These are phyloP conservation scores for Balamuthia mandrillaris DNA, from an alignment of 208 protist genomes.

Conservation along the genomic window DNA sequence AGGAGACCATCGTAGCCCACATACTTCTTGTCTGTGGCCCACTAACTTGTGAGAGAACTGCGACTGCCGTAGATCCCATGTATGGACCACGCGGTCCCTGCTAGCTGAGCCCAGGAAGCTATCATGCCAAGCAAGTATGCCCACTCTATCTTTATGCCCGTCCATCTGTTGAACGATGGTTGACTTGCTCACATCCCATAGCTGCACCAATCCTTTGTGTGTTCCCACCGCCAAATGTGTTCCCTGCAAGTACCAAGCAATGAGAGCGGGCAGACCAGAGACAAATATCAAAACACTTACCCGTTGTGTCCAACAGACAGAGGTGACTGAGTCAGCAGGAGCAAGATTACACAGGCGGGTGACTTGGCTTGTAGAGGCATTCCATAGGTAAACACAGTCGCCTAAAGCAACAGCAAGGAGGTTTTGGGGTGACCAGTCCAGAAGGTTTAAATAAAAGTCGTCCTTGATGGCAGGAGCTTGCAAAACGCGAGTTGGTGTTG, in stretches of 20 bases:
- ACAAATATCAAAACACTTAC: not conserved
- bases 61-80: constrained; percentile 74
- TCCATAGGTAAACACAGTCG: constrained; percentile 72
- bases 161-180: constrained; percentile 78
- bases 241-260: not conserved
- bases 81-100: constrained; percentile 86
- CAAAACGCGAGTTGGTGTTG: constrained; percentile 41
- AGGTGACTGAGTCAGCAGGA: constrained; percentile 65
- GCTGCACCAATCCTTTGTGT: constrained; percentile 63
- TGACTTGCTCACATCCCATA: constrained; percentile 66
- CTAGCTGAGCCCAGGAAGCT: constrained; percentile 74
- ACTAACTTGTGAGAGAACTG: not conserved
- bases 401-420: constrained; percentile 72
- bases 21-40: constrained; percentile 86
- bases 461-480: constrained; percentile 73
- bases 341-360: constrained; percentile 48
- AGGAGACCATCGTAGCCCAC: constrained; percentile 92
- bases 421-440: constrained; percentile 79
- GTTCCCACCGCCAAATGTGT: constrained; percentile 74
- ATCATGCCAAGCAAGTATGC: constrained; percentile 87
- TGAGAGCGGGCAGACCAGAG: not conserved
- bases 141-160: constrained; percentile 84
- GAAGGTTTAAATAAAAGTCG: constrained; percentile 84
- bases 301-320: constrained; percentile 64
- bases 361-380: constrained; percentile 60